A percentile compares a stretch with the other conserved stretches of the same genome.
Conservation (phyloP, 2,329 filamentous ascomycete genomes). For the Harringtonia lauricola region DNA sequence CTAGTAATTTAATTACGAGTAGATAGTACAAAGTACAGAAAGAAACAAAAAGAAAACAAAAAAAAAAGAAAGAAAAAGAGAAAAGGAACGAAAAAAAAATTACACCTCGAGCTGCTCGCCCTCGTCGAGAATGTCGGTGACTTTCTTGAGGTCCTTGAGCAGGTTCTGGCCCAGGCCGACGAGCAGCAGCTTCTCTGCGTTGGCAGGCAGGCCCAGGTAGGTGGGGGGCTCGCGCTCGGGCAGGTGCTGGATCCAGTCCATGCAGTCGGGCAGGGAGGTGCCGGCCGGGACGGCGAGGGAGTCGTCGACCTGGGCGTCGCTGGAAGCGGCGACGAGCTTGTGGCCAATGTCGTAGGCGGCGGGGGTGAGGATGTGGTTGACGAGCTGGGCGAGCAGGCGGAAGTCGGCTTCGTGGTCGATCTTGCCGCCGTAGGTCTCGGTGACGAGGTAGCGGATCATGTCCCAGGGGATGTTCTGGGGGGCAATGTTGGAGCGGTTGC, state of each 20-base stretch:
- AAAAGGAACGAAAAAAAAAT: not conserved
- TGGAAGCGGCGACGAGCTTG: constrained; percentile 55
- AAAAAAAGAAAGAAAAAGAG: not conserved
- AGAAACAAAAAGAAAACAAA: not conserved
- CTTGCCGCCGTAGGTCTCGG: constrained; percentile 95
- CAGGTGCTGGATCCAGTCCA: constrained; percentile 79
- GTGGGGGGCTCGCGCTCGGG: constrained; percentile 94
- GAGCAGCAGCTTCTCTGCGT: constrained; percentile 90
- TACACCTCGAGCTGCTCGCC: constrained; percentile 69
- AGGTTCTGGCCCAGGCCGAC: constrained; percentile 79
- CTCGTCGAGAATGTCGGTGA: constrained; percentile 84
- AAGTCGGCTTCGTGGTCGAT: constrained; percentile 89
- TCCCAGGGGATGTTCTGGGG: constrained; percentile 94
- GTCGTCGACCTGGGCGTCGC: constrained; percentile 30
- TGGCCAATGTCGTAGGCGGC: constrained; percentile 88
- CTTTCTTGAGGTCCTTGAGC: constrained; percentile 72
- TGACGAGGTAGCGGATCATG: constrained; percentile 81
- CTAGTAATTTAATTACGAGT: too few relatives aligned
- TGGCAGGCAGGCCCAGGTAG: constrained; percentile 84
- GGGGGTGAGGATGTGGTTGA: constrained; percentile 69
- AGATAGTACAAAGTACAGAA: not conserved
- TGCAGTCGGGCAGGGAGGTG: constrained; percentile 77
- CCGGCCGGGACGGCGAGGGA: constrained; percentile 66
- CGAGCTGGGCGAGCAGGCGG: constrained; percentile 58
- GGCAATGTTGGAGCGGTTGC: constrained; percentile 82